These are phyloP conservation scores for Neofusicoccum ribis DNA, from an alignment of 2,329 filamentous ascomycete genomes.

Conservation along the genomic window DNA sequence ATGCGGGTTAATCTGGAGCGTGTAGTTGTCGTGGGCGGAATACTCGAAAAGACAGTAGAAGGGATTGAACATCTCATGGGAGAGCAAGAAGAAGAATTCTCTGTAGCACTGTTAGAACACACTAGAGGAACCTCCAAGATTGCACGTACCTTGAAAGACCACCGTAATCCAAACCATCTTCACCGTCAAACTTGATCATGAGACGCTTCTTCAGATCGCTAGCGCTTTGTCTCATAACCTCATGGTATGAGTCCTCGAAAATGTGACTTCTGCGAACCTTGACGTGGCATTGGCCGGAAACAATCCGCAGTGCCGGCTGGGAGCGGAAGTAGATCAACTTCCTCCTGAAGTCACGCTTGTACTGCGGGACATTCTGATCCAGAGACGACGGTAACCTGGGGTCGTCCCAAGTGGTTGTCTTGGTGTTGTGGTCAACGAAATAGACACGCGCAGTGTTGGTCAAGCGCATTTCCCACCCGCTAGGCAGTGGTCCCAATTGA, in stretches of 20 bases:
- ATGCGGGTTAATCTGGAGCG: slow-evolving; percentile 98
- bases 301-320: slow-evolving; percentile 90
- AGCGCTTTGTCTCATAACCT: slow-evolving; percentile 95
- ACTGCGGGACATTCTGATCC: slow-evolving; percentile 97
- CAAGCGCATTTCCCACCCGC: slow-evolving; percentile 98
- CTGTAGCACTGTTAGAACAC: slow-evolving; percentile 41
- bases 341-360: slow-evolving; percentile 97
- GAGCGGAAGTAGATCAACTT: slow-evolving; percentile 99
- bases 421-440: slow-evolving; percentile 99
- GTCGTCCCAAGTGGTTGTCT: slow-evolving; percentile 99
- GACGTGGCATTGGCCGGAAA: slow-evolving; percentile 96
- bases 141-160: slow-evolving; percentile 73
- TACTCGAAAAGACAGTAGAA: slow-evolving; percentile 99
- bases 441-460: slow-evolving; percentile 98
- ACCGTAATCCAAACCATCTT: slow-evolving; percentile 96
- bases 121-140: background rate
- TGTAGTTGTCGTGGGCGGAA: slow-evolving; percentile 99
- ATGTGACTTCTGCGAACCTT: slow-evolving; percentile 96
- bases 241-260: slow-evolving; percentile 97
- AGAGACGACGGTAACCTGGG: slow-evolving; percentile 91
- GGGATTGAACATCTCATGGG: slow-evolving; percentile 99
- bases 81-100: slow-evolving; percentile 99
- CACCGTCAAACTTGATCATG: slow-evolving; percentile 99
- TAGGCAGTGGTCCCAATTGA: slow-evolving; percentile 89
- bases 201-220: slow-evolving; percentile 96